A percentile compares a stretch with the other conserved stretches of the same genome.
Conservation (phyloP, 2,329 filamentous ascomycete genomes). For the Cytospora paraplurivora region DNA sequence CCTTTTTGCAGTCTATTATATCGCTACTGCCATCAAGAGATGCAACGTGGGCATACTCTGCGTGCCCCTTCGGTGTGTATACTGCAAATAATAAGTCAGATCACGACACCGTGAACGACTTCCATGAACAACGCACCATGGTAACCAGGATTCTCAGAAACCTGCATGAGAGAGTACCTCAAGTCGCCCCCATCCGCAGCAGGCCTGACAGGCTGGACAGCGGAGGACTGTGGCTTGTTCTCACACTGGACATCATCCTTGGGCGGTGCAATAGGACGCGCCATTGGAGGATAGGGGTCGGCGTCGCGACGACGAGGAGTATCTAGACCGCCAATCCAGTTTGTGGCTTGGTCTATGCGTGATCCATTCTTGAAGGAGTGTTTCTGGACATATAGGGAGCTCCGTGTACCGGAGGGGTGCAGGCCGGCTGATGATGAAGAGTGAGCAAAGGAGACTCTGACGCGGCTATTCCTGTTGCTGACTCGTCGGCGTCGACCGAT, state of each 20-base stretch:
- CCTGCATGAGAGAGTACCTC: conserved; percentile 33
- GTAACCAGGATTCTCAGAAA: conserved; percentile 29
- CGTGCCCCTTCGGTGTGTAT: conserved; percentile 3
- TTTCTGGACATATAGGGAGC: conserved; percentile 4
- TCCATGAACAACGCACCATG: conserved; percentile 2
- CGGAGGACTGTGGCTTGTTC: neutral
- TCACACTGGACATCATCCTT: neutral
- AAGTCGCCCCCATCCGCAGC: neutral
- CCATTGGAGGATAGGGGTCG: conserved; percentile 9
- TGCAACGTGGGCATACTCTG: conserved; percentile 28
- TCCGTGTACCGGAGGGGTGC: conserved; percentile 21
- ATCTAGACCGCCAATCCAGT: conserved; percentile 7
- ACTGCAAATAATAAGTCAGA: conserved; percentile 12
- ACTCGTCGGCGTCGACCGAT: conserved; percentile 38
- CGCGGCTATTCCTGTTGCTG: conserved; percentile 34
- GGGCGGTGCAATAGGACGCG: neutral
- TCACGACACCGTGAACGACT: neutral
- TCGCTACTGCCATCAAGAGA: conserved; percentile 19
- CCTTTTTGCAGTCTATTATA: neutral
- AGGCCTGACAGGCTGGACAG: neutral
- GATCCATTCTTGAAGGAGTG: neutral
- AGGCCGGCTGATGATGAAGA: conserved; percentile 29
- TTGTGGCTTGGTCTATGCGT: neutral
- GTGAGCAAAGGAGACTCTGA: conserved; percentile 38
- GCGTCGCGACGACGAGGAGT: conserved; percentile 27